phyloP scores from a whole-genome alignment of 768 basidiomycete species.

The Tylopilus balloui region DNA sequence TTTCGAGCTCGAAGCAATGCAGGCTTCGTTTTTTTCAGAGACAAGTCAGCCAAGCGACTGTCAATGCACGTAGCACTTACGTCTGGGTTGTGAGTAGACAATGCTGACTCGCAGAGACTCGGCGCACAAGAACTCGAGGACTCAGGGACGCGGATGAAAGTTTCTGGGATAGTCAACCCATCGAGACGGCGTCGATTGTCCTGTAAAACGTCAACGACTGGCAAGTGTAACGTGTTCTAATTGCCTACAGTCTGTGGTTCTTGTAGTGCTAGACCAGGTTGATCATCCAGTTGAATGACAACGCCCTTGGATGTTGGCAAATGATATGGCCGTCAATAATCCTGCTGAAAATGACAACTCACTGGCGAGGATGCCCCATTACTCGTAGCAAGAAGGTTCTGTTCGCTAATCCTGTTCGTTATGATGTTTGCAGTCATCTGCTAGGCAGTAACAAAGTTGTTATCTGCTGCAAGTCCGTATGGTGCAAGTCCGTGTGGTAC shows the following conservation, averaged over 20 bases:
- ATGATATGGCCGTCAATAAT: neutral
- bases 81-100: neutral
- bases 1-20: constrained; percentile 21
- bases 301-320: constrained; percentile 8
- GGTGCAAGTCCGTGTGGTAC: neutral
- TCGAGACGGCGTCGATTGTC: constrained; percentile 5
- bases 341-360: neutral
- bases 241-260: constrained; percentile 1
- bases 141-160: neutral
- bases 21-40: constrained; percentile 7
- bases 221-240: neutral
- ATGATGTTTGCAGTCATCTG: constrained; percentile 1
- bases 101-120: constrained; percentile 12
- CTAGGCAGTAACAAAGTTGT: neutral
- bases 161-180: constrained; percentile 12
- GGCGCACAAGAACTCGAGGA: constrained; percentile 1
- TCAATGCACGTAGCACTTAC: constrained; percentile 5
- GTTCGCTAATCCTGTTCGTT: neutral
- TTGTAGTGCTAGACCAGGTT: neutral
- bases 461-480: neutral
- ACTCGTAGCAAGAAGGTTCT: neutral
- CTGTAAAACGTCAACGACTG: constrained; percentile 7
- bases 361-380: neutral
- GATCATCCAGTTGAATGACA: constrained; percentile 2
- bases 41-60: neutral